Base-by-base conservation (phyloP, 495 filamentous ascomycete species). In the Neurospora sp. region DNA sequence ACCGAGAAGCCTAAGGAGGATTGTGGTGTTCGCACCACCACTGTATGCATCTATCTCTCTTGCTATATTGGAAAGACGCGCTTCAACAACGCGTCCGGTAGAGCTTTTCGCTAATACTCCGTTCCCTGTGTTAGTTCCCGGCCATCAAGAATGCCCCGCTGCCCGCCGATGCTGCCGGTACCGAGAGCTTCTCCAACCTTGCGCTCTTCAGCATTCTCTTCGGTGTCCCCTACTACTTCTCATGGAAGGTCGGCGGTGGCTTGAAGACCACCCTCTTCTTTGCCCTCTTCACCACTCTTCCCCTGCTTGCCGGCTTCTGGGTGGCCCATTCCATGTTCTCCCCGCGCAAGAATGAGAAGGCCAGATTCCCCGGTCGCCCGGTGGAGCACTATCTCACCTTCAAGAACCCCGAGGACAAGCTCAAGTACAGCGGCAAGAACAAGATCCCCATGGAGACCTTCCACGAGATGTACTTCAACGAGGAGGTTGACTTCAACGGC, bases 371-470 rank as follows among this genome's bases (percentile, higher is more conserved):
- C 66, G 93, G 93, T 75, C 91, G 90, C 71, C 91, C 92, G 40
- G 86, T 97, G 74, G 92, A 96, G 82, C 87, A 93, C 82, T 96
- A 96, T 81, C 87, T 97, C 75, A 89, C 88, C 48, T 97, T 97
- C 87, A 91, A 93, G 84, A 92, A 90, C 74, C 86, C 89, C 74
- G 87, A 86, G 71, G 92, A 97, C 81, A 83, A 87, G 76, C 81
- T 85, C 73, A 93, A 89, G 82, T 97, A 92, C 84, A 83, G 86
- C 78, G 93, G 93, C 81, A 85, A 84, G 78, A 92, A 87, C 84
- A 93, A 92, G 83, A 94, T 96, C 74, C 91, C 93, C 70, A 89
- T 96, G 86, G 88, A 93, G 83, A 94, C 92, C 62, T 96, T 96
- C 85, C 88, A 93, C 74, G 92, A 96, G 81, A 94, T 90, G 91